These are phyloP conservation scores for Fusarium aywerte DNA, from an alignment of 2,329 filamentous ascomycete genomes.

Conservation along the genomic window DNA sequence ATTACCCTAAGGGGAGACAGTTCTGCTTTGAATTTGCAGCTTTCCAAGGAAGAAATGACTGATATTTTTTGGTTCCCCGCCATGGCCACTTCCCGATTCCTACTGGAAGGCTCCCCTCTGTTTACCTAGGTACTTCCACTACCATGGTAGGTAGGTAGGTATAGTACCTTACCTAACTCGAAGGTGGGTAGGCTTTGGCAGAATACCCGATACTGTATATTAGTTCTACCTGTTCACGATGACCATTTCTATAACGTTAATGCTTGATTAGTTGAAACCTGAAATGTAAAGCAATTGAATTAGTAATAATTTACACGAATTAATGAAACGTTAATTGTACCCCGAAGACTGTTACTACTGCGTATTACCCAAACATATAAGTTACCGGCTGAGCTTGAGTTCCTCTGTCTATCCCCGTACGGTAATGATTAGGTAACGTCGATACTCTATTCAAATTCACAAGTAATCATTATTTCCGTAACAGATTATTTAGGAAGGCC, in stretches of 20 bases:
- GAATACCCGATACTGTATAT: too few species aligned
- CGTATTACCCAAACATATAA: not conserved
- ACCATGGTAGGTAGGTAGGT: not conserved
- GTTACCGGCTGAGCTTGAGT: not conserved
- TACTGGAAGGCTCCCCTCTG: not conserved
- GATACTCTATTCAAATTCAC: not conserved
- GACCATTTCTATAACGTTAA: not conserved
- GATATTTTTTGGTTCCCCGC: conserved; percentile 20
- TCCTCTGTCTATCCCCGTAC: not conserved
- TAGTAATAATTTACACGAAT: not conserved
- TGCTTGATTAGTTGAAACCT: not conserved
- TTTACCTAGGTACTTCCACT: not conserved
- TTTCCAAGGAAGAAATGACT: conserved; percentile 6
- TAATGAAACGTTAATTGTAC: not conserved
- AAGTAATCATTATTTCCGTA: not conserved
- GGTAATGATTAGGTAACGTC: too few species aligned
- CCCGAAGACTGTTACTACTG: not conserved
- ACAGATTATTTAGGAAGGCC: not conserved
- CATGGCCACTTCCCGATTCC: conserved; percentile 2
- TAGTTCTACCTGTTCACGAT: not conserved
- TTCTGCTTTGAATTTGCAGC: conserved; percentile 7
- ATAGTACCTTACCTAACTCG: too few species aligned
- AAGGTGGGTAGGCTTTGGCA: too few species aligned
- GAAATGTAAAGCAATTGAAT: not conserved
- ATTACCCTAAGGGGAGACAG: conserved; percentile 32